These are phyloP conservation scores for Trichosporon faecale DNA, from an alignment of 1,284 basidiomycete genomes.

Conservation along the genomic window DNA sequence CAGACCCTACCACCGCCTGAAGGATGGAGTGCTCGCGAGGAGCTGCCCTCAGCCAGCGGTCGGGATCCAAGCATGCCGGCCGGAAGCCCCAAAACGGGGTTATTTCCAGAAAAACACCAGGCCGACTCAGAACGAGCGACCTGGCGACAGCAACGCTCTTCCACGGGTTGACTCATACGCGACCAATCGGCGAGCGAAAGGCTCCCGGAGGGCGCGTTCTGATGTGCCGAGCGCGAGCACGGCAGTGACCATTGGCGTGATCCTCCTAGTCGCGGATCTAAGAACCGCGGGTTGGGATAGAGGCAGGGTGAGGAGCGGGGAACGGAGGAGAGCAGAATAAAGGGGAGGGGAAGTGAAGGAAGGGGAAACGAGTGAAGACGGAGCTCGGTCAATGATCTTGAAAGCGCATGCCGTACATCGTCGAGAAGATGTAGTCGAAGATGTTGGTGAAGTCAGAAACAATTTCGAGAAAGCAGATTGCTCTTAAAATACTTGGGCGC, in stretches of 20 bases:
- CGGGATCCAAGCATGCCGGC: constrained; percentile 11
- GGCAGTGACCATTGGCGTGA: constrained; percentile 10
- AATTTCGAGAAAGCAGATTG: not conserved
- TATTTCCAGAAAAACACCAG: constrained; percentile 3
- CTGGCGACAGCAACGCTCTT: constrained; percentile 30
- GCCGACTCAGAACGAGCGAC: constrained; percentile 23
- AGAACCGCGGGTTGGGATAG: constrained; percentile 48
- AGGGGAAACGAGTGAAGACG: constrained; percentile 13
- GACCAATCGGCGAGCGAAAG: constrained; percentile 50
- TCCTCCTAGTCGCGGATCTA: constrained; percentile 52
- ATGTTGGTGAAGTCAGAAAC: not conserved
- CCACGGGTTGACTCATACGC: constrained; percentile 53
- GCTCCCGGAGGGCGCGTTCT: constrained; percentile 45
- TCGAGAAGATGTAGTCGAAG: not conserved
- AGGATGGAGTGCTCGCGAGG: not conserved
- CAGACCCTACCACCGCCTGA: constrained; percentile 6
- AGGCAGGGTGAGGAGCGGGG: constrained; percentile 17
- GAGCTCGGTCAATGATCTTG: constrained; percentile 9
- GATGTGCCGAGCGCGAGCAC: not conserved
- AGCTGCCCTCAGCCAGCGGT: constrained; percentile 7
- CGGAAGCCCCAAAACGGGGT: constrained; percentile 10
- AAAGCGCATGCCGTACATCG: constrained; percentile 7
- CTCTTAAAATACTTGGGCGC: constrained; percentile 8
- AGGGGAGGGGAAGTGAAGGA: constrained; percentile 17
- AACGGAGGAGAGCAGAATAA: constrained; percentile 14